Base-by-base conservation (phyloP, 2,329 filamentous ascomycete genomes). In the Neocucurbitaria cava region DNA sequence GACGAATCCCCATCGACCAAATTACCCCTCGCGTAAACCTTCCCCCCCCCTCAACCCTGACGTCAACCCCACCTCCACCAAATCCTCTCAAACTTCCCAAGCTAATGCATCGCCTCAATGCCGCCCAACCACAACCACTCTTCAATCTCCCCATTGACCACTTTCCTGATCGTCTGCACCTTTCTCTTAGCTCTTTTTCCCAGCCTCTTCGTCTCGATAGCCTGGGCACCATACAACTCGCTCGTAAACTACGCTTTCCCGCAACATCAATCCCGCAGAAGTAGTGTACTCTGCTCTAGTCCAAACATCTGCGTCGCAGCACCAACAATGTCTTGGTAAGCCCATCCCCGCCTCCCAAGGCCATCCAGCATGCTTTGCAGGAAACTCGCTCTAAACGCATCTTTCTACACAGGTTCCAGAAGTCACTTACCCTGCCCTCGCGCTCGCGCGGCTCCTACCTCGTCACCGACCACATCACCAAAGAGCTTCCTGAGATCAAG, bases 401-500 rank as follows among this genome's bases (percentile, higher is more conserved):
- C 31, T 28, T 10, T 44, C 24, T 46, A 49, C 43, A 45, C 17
- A 72, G 73, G 71, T 86, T 84, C 67, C 94, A 97, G 78, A 96
- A 95, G 76, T 85, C 88, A 46, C 87, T 98, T 78, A 86, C 87
- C 1, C 87, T 98, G 13, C 91, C 92, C 46, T 73, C 90, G 18
- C 85, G 86, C 72, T 85, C 87, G 40, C 88, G 93, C 56, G 95
- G 95, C 74, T 91, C 87, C 48, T 97, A 97, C 79, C 89, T 98
- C 55, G 84, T 98, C 68, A 97, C 94, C 46, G 87, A 93, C 74
- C 82, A 88, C 47, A 84, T 98, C 51, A 65, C 86, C 23, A 80
- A 82, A 45, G 81, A 87, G 54, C 79, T 98, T 0, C 93, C 94
- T 3, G 92, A 97, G 77, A 85, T 98, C 61, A 82, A 83, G 54